Percentiles rank a stretch among this genome's conserved stretches.
phyloP scores from a whole-genome alignment of 371 early-diverging fungal genomes.

The Mucor mucedo region DNA sequence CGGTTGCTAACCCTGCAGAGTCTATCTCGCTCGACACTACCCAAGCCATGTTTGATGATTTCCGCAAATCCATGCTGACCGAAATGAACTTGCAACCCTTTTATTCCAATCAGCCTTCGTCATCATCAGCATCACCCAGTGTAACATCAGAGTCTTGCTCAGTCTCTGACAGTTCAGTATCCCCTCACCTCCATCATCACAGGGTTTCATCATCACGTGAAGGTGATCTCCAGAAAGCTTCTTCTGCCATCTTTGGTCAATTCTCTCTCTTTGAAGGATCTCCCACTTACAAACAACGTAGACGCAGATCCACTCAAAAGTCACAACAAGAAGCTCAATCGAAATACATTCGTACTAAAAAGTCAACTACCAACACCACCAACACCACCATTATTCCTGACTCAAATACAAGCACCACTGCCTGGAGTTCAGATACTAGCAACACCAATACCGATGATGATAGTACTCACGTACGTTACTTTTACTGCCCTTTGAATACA shows the following conservation, averaged over 20 bases:
- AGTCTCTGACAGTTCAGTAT: slow-evolving; percentile 4
- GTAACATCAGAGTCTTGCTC: background rate
- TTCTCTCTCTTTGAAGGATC: slow-evolving; percentile 75
- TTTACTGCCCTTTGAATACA: slow-evolving; percentile 47
- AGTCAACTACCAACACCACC: background rate
- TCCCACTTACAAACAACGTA: slow-evolving; percentile 76
- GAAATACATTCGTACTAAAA: background rate
- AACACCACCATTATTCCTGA: background rate
- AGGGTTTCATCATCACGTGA: slow-evolving; percentile 9
- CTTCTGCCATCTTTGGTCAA: slow-evolving; percentile 56
- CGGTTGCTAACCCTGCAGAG: slow-evolving; percentile 44
- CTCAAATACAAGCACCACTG: background rate
- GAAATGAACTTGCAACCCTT: slow-evolving; percentile 40
- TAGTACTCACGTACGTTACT: slow-evolving; percentile 1
- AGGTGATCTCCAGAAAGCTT: slow-evolving; percentile 32
- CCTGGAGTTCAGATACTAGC: background rate
- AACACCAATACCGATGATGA: background rate
- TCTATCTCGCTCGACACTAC: slow-evolving; percentile 45
- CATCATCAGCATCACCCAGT: background rate
- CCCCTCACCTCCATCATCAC: slow-evolving; percentile 11
- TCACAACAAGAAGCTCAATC: slow-evolving; percentile 7
- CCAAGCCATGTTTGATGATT: slow-evolving; percentile 50
- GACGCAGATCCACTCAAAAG: slow-evolving; percentile 46
- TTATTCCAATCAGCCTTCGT: slow-evolving; percentile 10
- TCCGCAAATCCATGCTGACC: slow-evolving; percentile 36